Conservation (phyloP, 148 eudicot genomes). For the Vaccinium myrtillus region DNA sequence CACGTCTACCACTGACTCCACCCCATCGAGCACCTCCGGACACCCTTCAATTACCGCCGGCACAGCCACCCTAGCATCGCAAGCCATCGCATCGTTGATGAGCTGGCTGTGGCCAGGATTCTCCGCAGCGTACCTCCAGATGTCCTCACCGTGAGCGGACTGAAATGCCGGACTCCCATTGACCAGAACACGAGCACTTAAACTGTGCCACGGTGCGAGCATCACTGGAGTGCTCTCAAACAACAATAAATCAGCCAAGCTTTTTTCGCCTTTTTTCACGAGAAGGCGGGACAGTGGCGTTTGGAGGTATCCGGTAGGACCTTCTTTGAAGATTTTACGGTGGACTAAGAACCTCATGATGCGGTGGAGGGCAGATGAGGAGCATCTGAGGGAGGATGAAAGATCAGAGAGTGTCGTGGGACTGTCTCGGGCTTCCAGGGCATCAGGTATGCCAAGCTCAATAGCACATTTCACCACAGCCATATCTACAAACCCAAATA, state of each 20-base stretch:
- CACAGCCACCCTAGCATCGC: slow-evolving; percentile 42
- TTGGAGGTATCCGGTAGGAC: slow-evolving; percentile 27
- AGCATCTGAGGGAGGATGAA: slow-evolving; percentile 48
- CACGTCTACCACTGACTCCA: slow-evolving; percentile 59
- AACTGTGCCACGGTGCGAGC: slow-evolving; percentile 54
- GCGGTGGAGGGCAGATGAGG: slow-evolving; percentile 36
- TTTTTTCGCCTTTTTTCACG: slow-evolving; percentile 21
- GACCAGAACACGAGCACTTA: slow-evolving; percentile 33
- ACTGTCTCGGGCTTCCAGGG: slow-evolving; percentile 37
- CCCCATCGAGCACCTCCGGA: slow-evolving; percentile 42
- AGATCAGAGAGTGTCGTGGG: slow-evolving; percentile 49
- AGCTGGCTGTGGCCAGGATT: slow-evolving; percentile 46
- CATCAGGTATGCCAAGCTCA: slow-evolving; percentile 59
- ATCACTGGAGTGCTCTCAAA: slow-evolving; percentile 45
- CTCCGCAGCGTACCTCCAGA: slow-evolving; percentile 45
- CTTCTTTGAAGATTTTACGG: slow-evolving; percentile 36
- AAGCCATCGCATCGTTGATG: slow-evolving; percentile 61
- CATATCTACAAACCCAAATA: slow-evolving; percentile 56
- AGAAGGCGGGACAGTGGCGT: slow-evolving; percentile 60
- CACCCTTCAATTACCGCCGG: slow-evolving; percentile 37
- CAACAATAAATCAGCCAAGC: slow-evolving; percentile 42
- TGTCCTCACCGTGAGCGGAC: slow-evolving; percentile 41
- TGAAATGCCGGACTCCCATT: slow-evolving; percentile 31
- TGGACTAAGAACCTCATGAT: slow-evolving; percentile 59
- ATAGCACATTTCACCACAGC: slow-evolving; percentile 64